Conservation (phyloP, 805 yeast species). For the Candida dendrica region DNA sequence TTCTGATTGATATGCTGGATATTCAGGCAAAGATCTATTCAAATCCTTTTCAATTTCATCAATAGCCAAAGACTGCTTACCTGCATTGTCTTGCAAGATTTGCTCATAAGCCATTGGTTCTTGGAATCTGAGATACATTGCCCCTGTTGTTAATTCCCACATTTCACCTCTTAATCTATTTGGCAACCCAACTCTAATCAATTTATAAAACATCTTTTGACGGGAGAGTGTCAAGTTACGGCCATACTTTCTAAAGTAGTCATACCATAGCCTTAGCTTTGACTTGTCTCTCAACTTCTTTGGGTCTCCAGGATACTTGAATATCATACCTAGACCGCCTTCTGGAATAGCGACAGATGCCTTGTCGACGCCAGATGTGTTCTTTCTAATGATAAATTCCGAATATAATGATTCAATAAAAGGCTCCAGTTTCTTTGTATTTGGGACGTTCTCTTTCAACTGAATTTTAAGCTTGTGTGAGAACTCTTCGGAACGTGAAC, state of each 20-base stretch:
- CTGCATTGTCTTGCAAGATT: slow-evolving; percentile 53
- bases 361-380: slow-evolving; percentile 23
- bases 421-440: slow-evolving; percentile 53
- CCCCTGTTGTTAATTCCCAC: slow-evolving; percentile 91
- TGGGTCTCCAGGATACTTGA: slow-evolving; percentile 87
- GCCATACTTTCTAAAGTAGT: slow-evolving; percentile 78
- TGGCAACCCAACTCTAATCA: slow-evolving; percentile 90
- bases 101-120: slow-evolving; percentile 52
- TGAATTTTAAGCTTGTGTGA: slow-evolving; percentile 58
- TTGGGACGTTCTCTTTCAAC: slow-evolving; percentile 54
- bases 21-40: slow-evolving; percentile 91
- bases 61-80: slow-evolving; percentile 70
- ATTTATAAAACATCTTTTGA: slow-evolving; percentile 71
- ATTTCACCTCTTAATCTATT: slow-evolving; percentile 90
- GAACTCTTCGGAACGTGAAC: slow-evolving; percentile 74
- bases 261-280: slow-evolving; percentile 91
- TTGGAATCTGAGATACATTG: slow-evolving; percentile 65
- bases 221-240: slow-evolving; percentile 70
- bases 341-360: slow-evolving; percentile 47
- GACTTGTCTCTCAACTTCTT: slow-evolving; percentile 69
- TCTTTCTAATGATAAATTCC: slow-evolving; percentile 66
- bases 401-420: slow-evolving; percentile 75
- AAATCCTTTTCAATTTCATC: slow-evolving; percentile 96
- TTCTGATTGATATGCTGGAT: slow-evolving; percentile 81
- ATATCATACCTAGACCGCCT: slow-evolving; percentile 82